These are phyloP conservation scores for Myriosclerotinia duriaeana DNA, from an alignment of 2,329 filamentous ascomycete genomes.

Conservation along the genomic window DNA sequence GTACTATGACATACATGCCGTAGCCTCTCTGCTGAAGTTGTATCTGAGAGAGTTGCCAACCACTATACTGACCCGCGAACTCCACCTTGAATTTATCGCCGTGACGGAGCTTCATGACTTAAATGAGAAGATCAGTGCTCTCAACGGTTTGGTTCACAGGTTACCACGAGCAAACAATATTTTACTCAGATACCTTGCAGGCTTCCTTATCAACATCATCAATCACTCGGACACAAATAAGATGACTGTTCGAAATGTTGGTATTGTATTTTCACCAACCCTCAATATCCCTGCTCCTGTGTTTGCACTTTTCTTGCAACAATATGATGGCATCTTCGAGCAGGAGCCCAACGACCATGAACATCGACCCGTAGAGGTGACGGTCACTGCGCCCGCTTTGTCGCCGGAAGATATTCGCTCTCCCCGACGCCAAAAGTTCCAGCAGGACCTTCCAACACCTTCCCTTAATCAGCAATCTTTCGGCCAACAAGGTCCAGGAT, in stretches of 20 bases:
- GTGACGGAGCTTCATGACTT: conserved; percentile 77
- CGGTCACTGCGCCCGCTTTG: conserved; percentile 44
- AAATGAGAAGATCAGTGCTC: conserved; percentile 70
- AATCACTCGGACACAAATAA: conserved; percentile 90
- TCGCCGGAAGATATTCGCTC: conserved; percentile 60
- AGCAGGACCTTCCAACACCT: conserved; percentile 61
- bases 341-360: conserved; percentile 65
- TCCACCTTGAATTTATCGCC: conserved; percentile 84
- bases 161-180: conserved; percentile 79
- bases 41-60: conserved; percentile 90
- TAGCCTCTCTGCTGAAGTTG: conserved; percentile 89
- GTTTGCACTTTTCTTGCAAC: conserved; percentile 89
- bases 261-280: conserved; percentile 96
- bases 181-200: conserved; percentile 78
- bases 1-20: conserved; percentile 93
- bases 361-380: conserved; percentile 51
- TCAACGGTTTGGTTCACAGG: conserved; percentile 75
- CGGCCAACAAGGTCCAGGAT: conserved; percentile 49
- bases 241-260: conserved; percentile 97
- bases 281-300: conserved; percentile 94
- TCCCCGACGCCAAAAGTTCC: conserved; percentile 63
- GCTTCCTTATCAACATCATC: conserved; percentile 88
- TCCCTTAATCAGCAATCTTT: conserved; percentile 49
- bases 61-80: conserved; percentile 85
- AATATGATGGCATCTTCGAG: conserved; percentile 84